Evolutionary conservation across 2,329 filamentous ascomycete genomes (phyloP).

Genomic region (Cercospora citrullina): DNA sequence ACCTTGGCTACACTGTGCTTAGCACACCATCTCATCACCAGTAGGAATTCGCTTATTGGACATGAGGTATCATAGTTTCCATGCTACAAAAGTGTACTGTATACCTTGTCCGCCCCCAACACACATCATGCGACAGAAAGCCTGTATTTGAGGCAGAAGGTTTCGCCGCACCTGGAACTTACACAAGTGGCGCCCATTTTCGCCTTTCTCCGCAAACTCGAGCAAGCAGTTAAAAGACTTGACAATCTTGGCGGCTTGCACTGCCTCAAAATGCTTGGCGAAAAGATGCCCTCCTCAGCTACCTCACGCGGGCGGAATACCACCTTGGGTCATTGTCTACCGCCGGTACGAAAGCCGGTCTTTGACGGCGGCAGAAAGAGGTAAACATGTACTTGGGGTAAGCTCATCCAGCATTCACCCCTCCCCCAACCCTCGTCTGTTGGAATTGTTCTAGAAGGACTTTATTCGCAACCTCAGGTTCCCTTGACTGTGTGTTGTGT

Average conservation of each 20-base stretch:
- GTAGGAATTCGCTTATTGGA: not conserved
- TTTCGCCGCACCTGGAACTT: not conserved
- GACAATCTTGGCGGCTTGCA: not conserved
- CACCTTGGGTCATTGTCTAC: not conserved
- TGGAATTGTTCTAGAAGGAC: slow-evolving; percentile 1
- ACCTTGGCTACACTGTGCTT: not conserved
- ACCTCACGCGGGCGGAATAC: not conserved
- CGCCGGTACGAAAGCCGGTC: not conserved
- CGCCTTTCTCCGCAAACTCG: not conserved
- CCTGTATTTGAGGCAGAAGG: not conserved
- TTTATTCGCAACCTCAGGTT: not conserved
- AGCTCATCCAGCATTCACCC: not conserved
- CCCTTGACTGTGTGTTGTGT: not conserved
- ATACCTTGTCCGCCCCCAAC: not conserved
- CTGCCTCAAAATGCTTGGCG: not conserved
- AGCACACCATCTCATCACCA: not conserved
- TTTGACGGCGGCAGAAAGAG: not conserved
- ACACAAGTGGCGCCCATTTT: not conserved
- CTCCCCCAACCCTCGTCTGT: not conserved
- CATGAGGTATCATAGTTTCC: not conserved
- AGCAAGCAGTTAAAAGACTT: not conserved
- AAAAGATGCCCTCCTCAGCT: not conserved
- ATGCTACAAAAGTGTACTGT: not conserved
- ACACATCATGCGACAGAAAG: not conserved
- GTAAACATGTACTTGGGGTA: not conserved